A percentile compares a stretch with the other conserved stretches of the same genome.
phyloP scores from a whole-genome alignment of 2,329 filamentous ascomycete species.

The Penicillium sp. region DNA sequence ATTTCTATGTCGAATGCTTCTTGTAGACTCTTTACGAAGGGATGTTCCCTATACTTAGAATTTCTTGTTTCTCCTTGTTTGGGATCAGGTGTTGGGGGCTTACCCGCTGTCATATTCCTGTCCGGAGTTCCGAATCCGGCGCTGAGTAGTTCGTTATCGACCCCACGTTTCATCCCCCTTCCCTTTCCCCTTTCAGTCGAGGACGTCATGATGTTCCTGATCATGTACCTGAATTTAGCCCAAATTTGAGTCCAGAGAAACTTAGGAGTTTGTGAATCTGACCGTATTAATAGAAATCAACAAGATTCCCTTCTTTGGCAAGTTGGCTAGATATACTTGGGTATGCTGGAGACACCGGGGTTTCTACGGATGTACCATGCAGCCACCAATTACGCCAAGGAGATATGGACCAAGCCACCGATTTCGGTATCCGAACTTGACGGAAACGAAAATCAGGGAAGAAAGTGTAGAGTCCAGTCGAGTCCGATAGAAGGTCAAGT shows the following conservation, averaged over 20 bases:
- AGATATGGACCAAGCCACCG: neutral
- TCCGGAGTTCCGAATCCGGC: neutral
- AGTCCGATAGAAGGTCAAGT: neutral
- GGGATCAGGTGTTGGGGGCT: neutral
- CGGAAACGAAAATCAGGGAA: neutral
- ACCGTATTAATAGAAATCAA: neutral
- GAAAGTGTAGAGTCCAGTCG: neutral
- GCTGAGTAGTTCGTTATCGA: neutral
- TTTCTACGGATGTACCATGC: neutral
- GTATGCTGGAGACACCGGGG: neutral
- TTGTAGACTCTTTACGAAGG: neutral
- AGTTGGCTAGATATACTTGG: too few relatives aligned
- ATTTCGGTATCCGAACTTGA: neutral
- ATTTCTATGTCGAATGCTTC: constrained; percentile 15
- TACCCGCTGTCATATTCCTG: neutral
- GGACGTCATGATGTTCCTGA: neutral
- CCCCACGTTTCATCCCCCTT: neutral
- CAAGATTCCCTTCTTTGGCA: too few relatives aligned
- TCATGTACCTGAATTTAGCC: neutral
- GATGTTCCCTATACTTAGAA: neutral
- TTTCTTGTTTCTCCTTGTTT: neutral
- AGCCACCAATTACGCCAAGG: too few relatives aligned
- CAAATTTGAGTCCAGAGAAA: neutral
- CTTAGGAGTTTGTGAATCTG: neutral
- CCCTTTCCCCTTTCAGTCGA: neutral